Evolutionary conservation across 331 rosid species (phyloP).

Genomic region (Pyracantha coccinea): DNA sequence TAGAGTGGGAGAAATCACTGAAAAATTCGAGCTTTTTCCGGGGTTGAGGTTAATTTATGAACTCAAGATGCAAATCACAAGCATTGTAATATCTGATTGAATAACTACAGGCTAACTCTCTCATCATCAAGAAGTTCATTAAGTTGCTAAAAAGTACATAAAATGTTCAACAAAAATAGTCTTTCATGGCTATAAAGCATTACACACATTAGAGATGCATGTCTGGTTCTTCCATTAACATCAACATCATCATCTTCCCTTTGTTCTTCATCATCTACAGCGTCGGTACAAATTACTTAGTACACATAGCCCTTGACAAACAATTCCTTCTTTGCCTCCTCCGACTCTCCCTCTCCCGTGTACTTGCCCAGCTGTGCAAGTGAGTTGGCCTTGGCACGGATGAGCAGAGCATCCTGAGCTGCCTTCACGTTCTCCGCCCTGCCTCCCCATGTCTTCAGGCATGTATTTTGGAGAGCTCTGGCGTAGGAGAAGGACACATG

Average conservation of each 20-base stretch:
- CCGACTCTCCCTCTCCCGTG: constrained; percentile 86
- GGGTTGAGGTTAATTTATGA: not conserved
- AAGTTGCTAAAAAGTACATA: constrained; percentile 37
- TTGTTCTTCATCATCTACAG: constrained; percentile 7
- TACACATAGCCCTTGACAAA: constrained; percentile 78
- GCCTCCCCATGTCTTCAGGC: constrained; percentile 93
- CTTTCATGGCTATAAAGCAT: constrained; percentile 39
- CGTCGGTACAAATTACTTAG: constrained; percentile 22
- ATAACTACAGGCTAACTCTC: constrained; percentile 28
- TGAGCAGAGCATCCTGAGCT: constrained; percentile 65
- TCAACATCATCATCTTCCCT: constrained; percentile 3
- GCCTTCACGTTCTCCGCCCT: constrained; percentile 73
- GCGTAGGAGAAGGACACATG: constrained; percentile 97
- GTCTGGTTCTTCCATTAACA: constrained; percentile 16
- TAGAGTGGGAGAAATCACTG: not conserved
- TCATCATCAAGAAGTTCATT: constrained; percentile 36
- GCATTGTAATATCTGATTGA: constrained; percentile 10
- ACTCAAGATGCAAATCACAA: not conserved
- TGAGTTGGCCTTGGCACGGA: constrained; percentile 87
- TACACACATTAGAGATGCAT: constrained; percentile 37
- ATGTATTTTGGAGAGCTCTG: constrained; percentile 94
- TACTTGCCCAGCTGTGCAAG: constrained; percentile 95
- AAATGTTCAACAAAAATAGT: constrained; percentile 52
- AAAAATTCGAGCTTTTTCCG: not conserved
- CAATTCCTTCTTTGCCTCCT: constrained; percentile 73